These are phyloP conservation scores for Telfairia occidentalis DNA, from an alignment of 331 rosid genomes.

Conservation along the genomic window DNA sequence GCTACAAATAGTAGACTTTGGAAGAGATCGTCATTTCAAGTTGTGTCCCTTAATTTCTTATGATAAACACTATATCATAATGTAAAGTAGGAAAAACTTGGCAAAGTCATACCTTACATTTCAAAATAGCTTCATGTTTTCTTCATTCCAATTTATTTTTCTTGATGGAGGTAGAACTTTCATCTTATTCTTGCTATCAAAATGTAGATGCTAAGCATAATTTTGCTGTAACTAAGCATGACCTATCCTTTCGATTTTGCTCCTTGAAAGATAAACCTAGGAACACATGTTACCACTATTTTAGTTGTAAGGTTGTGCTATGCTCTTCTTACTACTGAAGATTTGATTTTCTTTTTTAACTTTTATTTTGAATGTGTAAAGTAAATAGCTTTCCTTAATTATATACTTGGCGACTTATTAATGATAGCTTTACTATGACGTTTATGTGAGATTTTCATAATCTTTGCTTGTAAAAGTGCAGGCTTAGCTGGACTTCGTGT, in stretches of 20 bases:
- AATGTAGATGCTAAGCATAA: neutral
- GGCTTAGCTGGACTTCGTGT: conserved; percentile 98
- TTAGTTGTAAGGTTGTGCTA: neutral
- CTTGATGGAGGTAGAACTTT: neutral
- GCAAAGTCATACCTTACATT: neutral
- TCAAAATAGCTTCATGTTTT: neutral
- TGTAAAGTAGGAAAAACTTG: neutral
- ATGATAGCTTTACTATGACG: neutral
- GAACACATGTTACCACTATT: neutral
- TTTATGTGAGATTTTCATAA: conserved; percentile 8
- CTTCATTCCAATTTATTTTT: neutral
- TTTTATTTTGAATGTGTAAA: neutral
- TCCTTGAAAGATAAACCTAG: neutral
- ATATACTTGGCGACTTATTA: neutral
- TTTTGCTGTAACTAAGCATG: neutral
- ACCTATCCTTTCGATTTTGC: neutral
- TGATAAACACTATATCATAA: neutral
- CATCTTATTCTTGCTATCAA: neutral
- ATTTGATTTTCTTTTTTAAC: neutral
- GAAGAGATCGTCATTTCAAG: no score
- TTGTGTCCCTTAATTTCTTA: neutral
- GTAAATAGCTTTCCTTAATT: neutral
- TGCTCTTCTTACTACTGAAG: neutral
- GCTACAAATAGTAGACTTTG: no score
- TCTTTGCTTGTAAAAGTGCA: conserved; percentile 24